phyloP scores from a whole-genome alignment of 2,329 filamentous ascomycete species.

The Acrocalymma vagum region DNA sequence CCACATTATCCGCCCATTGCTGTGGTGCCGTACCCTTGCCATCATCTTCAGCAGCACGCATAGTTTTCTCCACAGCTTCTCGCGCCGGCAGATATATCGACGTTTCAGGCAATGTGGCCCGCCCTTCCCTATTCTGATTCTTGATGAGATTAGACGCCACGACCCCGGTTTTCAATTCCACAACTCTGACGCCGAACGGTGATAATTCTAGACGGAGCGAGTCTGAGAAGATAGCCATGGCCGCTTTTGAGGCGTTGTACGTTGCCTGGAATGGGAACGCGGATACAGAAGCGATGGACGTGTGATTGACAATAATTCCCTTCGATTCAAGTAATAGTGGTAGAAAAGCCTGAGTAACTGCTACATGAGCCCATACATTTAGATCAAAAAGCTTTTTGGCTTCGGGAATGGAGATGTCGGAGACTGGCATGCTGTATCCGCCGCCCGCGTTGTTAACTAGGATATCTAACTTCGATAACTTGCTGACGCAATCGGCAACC shows the following conservation, averaged over 20 bases:
- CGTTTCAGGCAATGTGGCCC: constrained; percentile 7
- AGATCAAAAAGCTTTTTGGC: constrained; percentile 27
- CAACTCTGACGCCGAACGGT: constrained; percentile 31
- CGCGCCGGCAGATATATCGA: constrained; percentile 14
- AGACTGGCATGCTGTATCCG: constrained; percentile 41
- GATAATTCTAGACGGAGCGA: constrained; percentile 28
- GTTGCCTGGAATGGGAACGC: constrained; percentile 17
- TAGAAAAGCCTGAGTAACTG: constrained; percentile 49
- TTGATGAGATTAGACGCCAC: constrained; percentile 19
- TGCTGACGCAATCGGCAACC: constrained; percentile 12
- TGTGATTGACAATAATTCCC: constrained; percentile 14
- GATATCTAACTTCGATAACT: constrained; percentile 16
- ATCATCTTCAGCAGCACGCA: constrained; percentile 12
- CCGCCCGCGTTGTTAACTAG: constrained; percentile 55
- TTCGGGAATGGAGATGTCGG: constrained; percentile 25
- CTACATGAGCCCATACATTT: constrained; percentile 52
- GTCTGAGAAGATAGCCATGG: constrained; percentile 40
- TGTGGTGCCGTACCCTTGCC: constrained; percentile 14
- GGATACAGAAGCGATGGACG: constrained; percentile 12
- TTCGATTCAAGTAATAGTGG: constrained; percentile 24
- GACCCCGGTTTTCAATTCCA: constrained; percentile 25
- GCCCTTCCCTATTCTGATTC: constrained; percentile 12
- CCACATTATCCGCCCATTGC: constrained; percentile 17
- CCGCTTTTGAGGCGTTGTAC: constrained; percentile 49
- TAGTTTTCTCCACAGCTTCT: constrained; percentile 12